These are phyloP conservation scores for Penicillium sp. DNA, from an alignment of 2,329 filamentous ascomycete species.

Conservation along the genomic window DNA sequence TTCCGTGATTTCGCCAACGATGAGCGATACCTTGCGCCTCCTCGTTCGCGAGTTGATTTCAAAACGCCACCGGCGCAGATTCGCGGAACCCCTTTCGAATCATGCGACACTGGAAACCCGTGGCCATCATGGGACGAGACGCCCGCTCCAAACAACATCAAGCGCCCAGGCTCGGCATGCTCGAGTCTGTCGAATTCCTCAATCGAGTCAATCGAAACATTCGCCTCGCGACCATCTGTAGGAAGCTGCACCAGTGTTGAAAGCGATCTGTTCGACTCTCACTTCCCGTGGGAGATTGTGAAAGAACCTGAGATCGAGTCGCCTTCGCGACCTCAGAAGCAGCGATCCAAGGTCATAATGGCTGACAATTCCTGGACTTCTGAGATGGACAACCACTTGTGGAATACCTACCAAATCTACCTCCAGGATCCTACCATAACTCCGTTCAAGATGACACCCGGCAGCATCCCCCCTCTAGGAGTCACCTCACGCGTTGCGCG, in stretches of 20 bases:
- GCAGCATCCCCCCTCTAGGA: slow-evolving; percentile 62
- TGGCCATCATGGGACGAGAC: slow-evolving; percentile 37
- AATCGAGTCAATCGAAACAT: slow-evolving; percentile 58
- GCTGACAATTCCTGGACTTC: slow-evolving; percentile 51
- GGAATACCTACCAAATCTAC: slow-evolving; percentile 65
- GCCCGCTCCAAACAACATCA: slow-evolving; percentile 46
- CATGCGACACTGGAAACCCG: slow-evolving; percentile 22
- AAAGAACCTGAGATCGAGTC: slow-evolving; percentile 41
- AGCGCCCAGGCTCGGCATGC: slow-evolving; percentile 57
- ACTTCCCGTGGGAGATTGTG: slow-evolving; percentile 46
- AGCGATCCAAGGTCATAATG: slow-evolving; percentile 23
- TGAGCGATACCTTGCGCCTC: slow-evolving; percentile 42
- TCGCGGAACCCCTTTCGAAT: slow-evolving; percentile 37
- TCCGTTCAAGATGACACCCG: slow-evolving; percentile 66
- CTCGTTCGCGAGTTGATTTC: slow-evolving; percentile 38
- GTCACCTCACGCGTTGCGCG: slow-evolving; percentile 63
- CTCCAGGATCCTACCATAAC: slow-evolving; percentile 66
- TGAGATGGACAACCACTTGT: slow-evolving; percentile 65
- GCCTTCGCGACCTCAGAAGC: slow-evolving; percentile 35
- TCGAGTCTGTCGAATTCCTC: slow-evolving; percentile 64
- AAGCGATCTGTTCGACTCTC: slow-evolving; percentile 58
- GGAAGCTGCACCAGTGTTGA: slow-evolving; percentile 62
- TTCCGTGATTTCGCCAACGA: slow-evolving; percentile 28
- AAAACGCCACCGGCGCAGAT: slow-evolving; percentile 50
- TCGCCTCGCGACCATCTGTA: slow-evolving; percentile 56